A percentile compares a stretch with the other conserved stretches of the same genome.
Evolutionary conservation across 129 eudicot genomes (phyloP).

Genomic region (Daucus carota): DNA sequence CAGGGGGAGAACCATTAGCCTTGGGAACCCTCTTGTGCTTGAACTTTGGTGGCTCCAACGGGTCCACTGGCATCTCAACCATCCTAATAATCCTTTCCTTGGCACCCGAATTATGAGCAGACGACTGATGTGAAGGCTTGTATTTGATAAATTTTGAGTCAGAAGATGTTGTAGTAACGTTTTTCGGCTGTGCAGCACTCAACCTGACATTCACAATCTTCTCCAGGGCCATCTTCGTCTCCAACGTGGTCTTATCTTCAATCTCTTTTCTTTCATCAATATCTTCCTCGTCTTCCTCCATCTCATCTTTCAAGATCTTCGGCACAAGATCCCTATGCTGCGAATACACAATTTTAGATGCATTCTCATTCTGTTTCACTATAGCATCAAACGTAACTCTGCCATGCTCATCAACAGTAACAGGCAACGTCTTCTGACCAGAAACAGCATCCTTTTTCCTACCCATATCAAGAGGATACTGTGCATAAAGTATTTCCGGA

Average conservation of each 20-base stretch:
- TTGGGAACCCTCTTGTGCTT: slow-evolving; percentile 91
- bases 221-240: slow-evolving; percentile 73
- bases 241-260: slow-evolving; percentile 51
- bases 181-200: slow-evolving; percentile 95
- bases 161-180: slow-evolving; percentile 56
- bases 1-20: slow-evolving; percentile 93
- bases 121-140: slow-evolving; percentile 81
- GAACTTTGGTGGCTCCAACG: slow-evolving; percentile 89
- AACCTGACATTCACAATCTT: slow-evolving; percentile 76
- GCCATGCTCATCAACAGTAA: slow-evolving; percentile 71
- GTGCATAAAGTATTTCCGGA: slow-evolving; percentile 86
- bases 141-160: slow-evolving; percentile 68
- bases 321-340: slow-evolving; percentile 74
- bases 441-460: slow-evolving; percentile 47
- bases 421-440: slow-evolving; percentile 71
- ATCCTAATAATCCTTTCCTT: slow-evolving; percentile 75
- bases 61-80: slow-evolving; percentile 96
- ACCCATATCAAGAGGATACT: slow-evolving; percentile 91
- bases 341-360: slow-evolving; percentile 62
- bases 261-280: slow-evolving; percentile 68
- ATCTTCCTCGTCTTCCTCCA: slow-evolving; percentile 35
- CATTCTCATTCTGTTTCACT: slow-evolving; percentile 78
- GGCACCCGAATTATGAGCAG: slow-evolving; percentile 85
- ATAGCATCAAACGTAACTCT: slow-evolving; percentile 75
- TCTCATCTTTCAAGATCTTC: slow-evolving; percentile 50